Base-by-base conservation (phyloP, 495 filamentous ascomycete genomes). In the Podospora tetraspora region DNA sequence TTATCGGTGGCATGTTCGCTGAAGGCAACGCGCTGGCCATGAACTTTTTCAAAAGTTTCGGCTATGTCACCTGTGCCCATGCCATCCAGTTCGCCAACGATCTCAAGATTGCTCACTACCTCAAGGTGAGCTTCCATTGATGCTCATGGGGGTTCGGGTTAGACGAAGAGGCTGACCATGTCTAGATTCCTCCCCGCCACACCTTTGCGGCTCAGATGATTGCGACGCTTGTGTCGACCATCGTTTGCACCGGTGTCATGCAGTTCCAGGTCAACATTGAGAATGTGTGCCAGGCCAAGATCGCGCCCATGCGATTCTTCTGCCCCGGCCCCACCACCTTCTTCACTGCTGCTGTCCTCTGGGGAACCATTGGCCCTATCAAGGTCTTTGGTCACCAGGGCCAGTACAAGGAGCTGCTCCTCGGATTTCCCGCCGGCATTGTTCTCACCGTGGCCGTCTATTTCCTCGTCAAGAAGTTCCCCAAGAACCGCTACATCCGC, bases 91-190 rank as follows among this genome's bases (percentile, higher is more conserved):
- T 82, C 69, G 70, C 68, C 25, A 68, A 73, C 60, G 80, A 82
- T 32, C 68, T 82, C 34, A 82, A 82, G 75, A 71, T 82, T 4
- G 80, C 79, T 1, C 80, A 82, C 62, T 82, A 82, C 67, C 70
- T 80, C 69, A 79, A 79, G 29, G 29, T 30, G 9, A 30, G 29
- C 29, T 10, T 27, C 27, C 27, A 27, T 27, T 27, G 27, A 27
- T 0, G 27, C 3, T 27, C 3, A 4, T 27, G 3, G 1, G 4
- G 0, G 25, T 27, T 27, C 27, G 27, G 27, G 3, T 6, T 3
- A 4, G 27, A 27, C 6, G 27, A 27, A 6, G 27, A 27, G 29
- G 29, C 29, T 30, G 29, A 30, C 29, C 29, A 30, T 30, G 8
- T 30, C 29, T 6, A 30, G 75, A 82, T 82, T 52, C 75, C 80